Evolutionary conservation across 176 grass and related monocot species (phyloP), one percentile per base, ranked within the genome.

Genomic region (Dendrocalamus sinicus): DNA sequence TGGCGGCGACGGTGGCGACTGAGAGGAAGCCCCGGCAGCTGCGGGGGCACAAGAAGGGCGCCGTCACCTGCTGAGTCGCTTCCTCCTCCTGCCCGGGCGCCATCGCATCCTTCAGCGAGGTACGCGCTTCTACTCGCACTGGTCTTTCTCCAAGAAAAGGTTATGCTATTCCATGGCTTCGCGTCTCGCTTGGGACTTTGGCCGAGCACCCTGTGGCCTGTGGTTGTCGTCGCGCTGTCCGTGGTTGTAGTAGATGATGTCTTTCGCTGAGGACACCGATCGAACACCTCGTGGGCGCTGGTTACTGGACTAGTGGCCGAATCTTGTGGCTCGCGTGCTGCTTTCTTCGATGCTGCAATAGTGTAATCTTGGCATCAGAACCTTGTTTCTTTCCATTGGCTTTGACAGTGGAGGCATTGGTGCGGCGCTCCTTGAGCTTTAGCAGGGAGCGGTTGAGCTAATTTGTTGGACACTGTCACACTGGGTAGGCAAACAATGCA

Each of bases 61-160:
- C 83, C 41, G 90, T 82, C 67, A 94, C 93, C 74, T 98, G 91
- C 83, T 98, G 96, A 59, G 32, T 95, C 66, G 84, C 96, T 7
- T 95, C 96, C 16, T 86, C 90, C 63, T 19, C 88, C 81, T 91
- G 91, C 59, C 93, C 93, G 19, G 90, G 89, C 40, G 72, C 92
- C 73, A 23, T 98, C 77, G 89, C 90, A 70, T 95, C 93, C 44
- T 92, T 90, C 57, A 91, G 91, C 73, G 93, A 95, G 91, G 96
- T 95, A 89, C 67, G 59, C n/a, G 30, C 50, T 26, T 83, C 35
- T 68, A 7, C 86, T 81, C 60, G 26, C n/a, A 0, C 47, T 55
- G 24, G 7, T 12, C 12, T 44, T 74, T 22, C 23, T 10, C 78
- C 72, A 9, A 65, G 53, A 45, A 24, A 69, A 24, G 78, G 65